Conservation (phyloP, 805 yeast genomes). For the Kazachstania psychrophila region DNA sequence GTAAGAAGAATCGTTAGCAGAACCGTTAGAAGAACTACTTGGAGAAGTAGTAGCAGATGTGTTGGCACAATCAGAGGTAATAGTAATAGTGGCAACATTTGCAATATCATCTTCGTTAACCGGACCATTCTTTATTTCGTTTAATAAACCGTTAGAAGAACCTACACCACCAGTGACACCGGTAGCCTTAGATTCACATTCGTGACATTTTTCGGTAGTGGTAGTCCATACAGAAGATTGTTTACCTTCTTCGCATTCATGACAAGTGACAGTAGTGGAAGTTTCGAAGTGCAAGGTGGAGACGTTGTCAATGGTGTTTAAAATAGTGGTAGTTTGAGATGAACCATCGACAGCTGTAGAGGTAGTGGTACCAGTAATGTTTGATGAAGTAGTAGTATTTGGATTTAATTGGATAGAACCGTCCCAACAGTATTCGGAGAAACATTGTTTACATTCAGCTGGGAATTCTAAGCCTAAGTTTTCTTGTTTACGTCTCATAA, state of each 20-base stretch:
- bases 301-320: background rate
- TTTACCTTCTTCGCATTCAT: background rate
- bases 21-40: too few relatives aligned
- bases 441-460: conserved; percentile 66
- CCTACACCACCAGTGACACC: too few relatives aligned
- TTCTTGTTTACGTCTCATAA: conserved; percentile 69
- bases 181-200: background rate
- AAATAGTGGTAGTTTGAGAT: background rate
- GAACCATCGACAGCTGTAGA: conserved; percentile 1
- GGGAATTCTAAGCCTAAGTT: conserved; percentile 49
- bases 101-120: too few relatives aligned
- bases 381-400: background rate
- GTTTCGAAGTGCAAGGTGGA: conserved; percentile 1
- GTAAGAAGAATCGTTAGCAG: too few relatives aligned
- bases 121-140: too few relatives aligned
- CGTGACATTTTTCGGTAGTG: background rate
- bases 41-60: conserved; percentile 5
- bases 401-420: conserved; percentile 31
- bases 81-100: background rate
- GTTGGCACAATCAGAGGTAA: conserved; percentile 7
- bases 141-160: too few relatives aligned
- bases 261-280: conserved; percentile 1
- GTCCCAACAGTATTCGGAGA: conserved; percentile 67
- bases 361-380: background rate
- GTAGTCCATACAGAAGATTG: background rate